phyloP scores from a whole-genome alignment of 345 rosid species.

The Trapa bicornis region DNA sequence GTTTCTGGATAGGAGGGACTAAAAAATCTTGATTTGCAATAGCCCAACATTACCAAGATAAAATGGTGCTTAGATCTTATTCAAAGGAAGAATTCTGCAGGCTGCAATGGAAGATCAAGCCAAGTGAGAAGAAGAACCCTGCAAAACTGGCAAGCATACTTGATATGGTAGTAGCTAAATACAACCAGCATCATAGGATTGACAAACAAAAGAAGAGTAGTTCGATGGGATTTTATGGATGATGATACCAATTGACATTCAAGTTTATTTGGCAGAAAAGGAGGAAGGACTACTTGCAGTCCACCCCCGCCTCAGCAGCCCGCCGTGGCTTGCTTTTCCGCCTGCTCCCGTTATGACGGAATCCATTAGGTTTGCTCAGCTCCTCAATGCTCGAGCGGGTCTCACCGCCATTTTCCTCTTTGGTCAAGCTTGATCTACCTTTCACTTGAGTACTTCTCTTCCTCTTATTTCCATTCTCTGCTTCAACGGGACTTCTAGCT shows the following conservation, averaged over 20 bases:
- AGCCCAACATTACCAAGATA: too few relatives aligned
- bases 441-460: slow-evolving; percentile 31
- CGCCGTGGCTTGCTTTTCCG: slow-evolving; percentile 62
- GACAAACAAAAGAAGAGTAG: background rate
- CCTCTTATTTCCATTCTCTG: slow-evolving; percentile 57
- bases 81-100: too few relatives aligned
- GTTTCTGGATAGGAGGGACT: too few relatives aligned
- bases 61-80: too few relatives aligned
- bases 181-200: background rate
- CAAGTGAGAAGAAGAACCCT: background rate
- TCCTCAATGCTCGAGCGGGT: slow-evolving; percentile 39
- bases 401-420: slow-evolving; percentile 42
- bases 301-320: slow-evolving; percentile 61
- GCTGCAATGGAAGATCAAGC: background rate
- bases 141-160: background rate
- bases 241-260: background rate
- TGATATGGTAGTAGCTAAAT: background rate
- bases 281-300: slow-evolving; percentile 39
- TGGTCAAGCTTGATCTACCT: slow-evolving; percentile 33
- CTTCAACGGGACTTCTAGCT: slow-evolving; percentile 20
- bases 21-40: too few relatives aligned
- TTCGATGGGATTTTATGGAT: background rate
- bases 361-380: slow-evolving; percentile 42
- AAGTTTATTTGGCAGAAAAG: slow-evolving; percentile 8
- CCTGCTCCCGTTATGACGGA: slow-evolving; percentile 56